Conservation (phyloP, 2,329 filamentous ascomycete genomes). For the Waltergamsia citrina region DNA sequence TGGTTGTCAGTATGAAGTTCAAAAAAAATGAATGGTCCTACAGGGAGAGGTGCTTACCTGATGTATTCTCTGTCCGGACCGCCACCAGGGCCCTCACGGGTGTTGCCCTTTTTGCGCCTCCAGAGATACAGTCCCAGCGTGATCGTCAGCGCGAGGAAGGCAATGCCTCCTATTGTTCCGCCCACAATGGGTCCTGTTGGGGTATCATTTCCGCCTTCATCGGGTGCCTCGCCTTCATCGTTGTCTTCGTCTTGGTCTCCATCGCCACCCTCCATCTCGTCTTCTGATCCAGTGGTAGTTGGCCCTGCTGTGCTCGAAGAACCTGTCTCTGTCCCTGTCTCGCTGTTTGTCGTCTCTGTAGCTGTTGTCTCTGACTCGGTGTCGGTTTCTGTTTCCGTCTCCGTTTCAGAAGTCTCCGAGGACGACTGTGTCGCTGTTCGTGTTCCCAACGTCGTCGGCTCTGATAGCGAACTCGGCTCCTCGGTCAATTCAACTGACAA, state of each 20-base stretch:
- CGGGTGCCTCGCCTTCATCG: conserved; percentile 12
- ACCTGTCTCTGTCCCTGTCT: conserved; percentile 5
- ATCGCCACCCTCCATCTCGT: neutral
- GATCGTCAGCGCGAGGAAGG: conserved; percentile 30
- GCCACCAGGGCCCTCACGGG: conserved; percentile 30
- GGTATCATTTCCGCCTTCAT: conserved; percentile 11
- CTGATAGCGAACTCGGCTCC: conserved; percentile 24
- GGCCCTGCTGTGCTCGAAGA: conserved; percentile 3
- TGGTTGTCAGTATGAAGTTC: conserved; percentile 8
- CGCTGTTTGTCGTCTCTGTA: conserved; percentile 4
- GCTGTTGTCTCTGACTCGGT: neutral
- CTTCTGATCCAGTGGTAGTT: conserved; percentile 4
- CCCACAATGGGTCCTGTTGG: conserved; percentile 40
- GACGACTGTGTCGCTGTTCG: neutral
- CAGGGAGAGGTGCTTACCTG: conserved; percentile 23
- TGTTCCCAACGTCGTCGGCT: conserved; percentile 29
- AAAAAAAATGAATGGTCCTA: no score
- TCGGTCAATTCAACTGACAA: conserved; percentile 31
- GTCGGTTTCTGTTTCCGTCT: neutral
- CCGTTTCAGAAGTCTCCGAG: neutral
- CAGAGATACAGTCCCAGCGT: conserved; percentile 32
- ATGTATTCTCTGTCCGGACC: conserved; percentile 27
- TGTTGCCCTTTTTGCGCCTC: conserved; percentile 31
- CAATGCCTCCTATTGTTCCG: conserved; percentile 41
- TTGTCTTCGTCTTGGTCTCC: neutral